These are phyloP conservation scores for Caloboletus firmus DNA, from an alignment of 1,284 basidiomycete species.

Conservation along the genomic window DNA sequence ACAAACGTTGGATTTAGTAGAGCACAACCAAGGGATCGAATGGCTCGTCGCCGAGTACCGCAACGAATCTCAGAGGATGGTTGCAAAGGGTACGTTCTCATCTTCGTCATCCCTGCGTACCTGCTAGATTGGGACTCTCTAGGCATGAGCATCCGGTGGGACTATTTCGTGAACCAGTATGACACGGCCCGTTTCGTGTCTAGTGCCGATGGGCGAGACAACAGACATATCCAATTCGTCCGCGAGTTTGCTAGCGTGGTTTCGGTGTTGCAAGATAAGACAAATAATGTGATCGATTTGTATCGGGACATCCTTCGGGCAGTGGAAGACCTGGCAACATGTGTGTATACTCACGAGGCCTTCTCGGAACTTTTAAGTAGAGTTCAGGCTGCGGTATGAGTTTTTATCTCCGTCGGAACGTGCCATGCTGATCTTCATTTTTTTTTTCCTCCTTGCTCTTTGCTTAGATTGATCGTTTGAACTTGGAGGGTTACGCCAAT, in stretches of 20 bases:
- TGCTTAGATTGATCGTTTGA: conserved; percentile 84
- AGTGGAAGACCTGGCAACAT: conserved; percentile 86
- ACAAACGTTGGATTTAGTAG: conserved; percentile 89
- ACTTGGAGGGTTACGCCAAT: conserved; percentile 96
- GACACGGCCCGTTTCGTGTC: conserved; percentile 76
- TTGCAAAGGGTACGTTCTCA: conserved; percentile 64
- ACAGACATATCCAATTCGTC: conserved; percentile 90
- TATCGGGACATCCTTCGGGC: conserved; percentile 83
- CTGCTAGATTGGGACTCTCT: neutral
- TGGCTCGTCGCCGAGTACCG: conserved; percentile 92
- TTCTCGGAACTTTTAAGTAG: conserved; percentile 78
- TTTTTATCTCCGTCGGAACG: neutral
- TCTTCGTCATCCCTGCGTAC: neutral
- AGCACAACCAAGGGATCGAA: conserved; percentile 86
- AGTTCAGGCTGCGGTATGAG: conserved; percentile 81
- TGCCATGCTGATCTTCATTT: neutral
- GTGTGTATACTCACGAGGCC: conserved; percentile 80
- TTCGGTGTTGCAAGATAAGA: conserved; percentile 91
- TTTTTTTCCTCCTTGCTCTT: no score
- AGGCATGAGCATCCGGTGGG: conserved; percentile 96
- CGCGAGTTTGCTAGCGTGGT: conserved; percentile 93
- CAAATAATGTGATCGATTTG: conserved; percentile 89
- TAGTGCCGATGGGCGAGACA: conserved; percentile 76
- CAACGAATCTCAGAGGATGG: conserved; percentile 89
- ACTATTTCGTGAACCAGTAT: conserved; percentile 92